Evolutionary conservation across 2,329 filamentous ascomycete species (phyloP).

Genomic region (Blumeria hordei): DNA sequence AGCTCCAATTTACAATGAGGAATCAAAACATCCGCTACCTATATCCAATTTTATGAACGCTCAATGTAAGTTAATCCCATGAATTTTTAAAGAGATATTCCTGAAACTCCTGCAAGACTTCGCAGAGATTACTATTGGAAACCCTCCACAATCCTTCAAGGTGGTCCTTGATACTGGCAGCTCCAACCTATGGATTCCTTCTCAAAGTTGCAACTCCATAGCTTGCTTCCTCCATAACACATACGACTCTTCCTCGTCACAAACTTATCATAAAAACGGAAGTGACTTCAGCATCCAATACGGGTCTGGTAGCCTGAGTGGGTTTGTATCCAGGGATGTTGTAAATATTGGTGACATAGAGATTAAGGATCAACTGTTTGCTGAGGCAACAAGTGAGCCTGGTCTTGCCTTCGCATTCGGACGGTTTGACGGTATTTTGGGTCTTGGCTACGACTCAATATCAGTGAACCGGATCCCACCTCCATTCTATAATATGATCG

Average conservation of each 20-base stretch:
- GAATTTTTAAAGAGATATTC: slow-evolving; percentile 2
- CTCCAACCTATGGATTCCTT: slow-evolving; percentile 98
- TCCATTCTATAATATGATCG: slow-evolving; percentile 88
- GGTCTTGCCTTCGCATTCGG: slow-evolving; percentile 95
- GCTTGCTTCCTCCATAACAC: slow-evolving; percentile 95
- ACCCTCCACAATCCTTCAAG: slow-evolving; percentile 87
- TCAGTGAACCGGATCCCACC: slow-evolving; percentile 91
- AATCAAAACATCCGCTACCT: slow-evolving; percentile 52
- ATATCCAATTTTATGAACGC: slow-evolving; percentile 97
- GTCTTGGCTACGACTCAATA: slow-evolving; percentile 83
- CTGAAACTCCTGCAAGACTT: slow-evolving; percentile 42
- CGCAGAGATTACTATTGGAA: slow-evolving; percentile 84
- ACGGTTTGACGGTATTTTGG: slow-evolving; percentile 88
- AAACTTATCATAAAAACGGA: slow-evolving; percentile 84
- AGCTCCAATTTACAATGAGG: slow-evolving; percentile 37
- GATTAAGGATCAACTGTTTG: slow-evolving; percentile 80
- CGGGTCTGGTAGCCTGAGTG: slow-evolving; percentile 79
- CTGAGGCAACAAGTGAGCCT: slow-evolving; percentile 85
- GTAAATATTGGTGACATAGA: slow-evolving; percentile 72
- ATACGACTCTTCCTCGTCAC: slow-evolving; percentile 79
- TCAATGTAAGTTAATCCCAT: slow-evolving; percentile 48
- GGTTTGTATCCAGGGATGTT: slow-evolving; percentile 77
- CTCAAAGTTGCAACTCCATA: slow-evolving; percentile 71
- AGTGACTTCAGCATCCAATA: slow-evolving; percentile 82
- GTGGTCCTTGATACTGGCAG: slow-evolving; percentile 95